These are phyloP conservation scores for Calonectria pseudoreteaudii DNA, from an alignment of 2,329 filamentous ascomycete species.

Conservation along the genomic window DNA sequence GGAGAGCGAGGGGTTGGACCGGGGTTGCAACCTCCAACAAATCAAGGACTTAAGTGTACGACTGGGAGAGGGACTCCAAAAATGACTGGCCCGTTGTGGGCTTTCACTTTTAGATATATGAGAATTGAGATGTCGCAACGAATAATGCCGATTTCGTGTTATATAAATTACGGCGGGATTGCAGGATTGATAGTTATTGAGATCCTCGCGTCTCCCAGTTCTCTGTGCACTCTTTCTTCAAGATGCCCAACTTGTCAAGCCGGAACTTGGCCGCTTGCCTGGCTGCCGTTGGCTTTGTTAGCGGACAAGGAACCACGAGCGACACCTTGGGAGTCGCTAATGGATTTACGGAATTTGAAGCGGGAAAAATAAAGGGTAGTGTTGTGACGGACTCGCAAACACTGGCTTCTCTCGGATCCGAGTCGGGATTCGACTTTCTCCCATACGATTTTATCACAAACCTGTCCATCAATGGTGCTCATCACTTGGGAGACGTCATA, in stretches of 20 bases:
- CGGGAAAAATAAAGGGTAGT: background rate
- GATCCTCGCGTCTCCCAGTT: too few relatives aligned
- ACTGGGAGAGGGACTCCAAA: background rate
- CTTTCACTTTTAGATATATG: background rate
- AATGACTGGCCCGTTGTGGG: background rate
- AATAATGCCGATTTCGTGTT: background rate
- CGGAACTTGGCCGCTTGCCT: background rate
- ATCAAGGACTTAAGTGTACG: background rate
- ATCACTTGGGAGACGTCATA: background rate
- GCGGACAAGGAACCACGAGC: background rate
- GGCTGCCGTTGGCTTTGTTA: background rate
- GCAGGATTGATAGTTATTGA: too few relatives aligned
- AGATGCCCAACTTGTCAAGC: background rate
- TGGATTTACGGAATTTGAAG: background rate
- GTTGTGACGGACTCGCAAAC: background rate
- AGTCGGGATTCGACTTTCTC: background rate
- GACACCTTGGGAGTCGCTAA: background rate
- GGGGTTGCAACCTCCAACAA: background rate
- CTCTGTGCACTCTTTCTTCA: background rate
- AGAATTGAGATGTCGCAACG: background rate
- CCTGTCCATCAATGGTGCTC: background rate
- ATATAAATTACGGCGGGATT: background rate
- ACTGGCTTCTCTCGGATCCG: background rate
- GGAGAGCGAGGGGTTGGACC: background rate
- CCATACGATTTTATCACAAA: background rate